Conservation (phyloP, 768 basidiomycete species). For the Boletus rex-veris region DNA sequence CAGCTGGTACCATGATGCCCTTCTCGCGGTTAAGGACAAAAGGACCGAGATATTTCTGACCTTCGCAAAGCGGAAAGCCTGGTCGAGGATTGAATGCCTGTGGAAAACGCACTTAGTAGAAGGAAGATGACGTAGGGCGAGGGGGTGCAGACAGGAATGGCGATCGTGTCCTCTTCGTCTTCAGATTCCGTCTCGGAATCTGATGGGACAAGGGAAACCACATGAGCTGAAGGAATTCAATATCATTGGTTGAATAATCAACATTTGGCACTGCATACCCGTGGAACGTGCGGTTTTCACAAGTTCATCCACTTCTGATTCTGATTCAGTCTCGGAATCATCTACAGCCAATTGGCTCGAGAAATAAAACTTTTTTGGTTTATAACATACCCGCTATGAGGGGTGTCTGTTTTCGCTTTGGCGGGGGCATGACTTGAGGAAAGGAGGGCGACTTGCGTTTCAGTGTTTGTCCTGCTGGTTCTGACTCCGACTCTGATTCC, state of each 20-base stretch:
- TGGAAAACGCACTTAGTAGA: background rate
- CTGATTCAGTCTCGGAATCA: conserved; percentile 48
- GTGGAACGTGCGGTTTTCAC: conserved; percentile 3
- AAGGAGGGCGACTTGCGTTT: conserved; percentile 28
- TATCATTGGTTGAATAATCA: background rate
- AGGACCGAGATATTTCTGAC: conserved; percentile 42
- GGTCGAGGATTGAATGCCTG: conserved; percentile 50
- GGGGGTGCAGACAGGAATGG: conserved; percentile 28
- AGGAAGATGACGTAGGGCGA: background rate
- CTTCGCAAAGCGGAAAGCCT: conserved; percentile 46
- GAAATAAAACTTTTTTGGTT: background rate
- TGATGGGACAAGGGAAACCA: conserved; percentile 4
- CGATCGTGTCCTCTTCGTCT: conserved; percentile 31
- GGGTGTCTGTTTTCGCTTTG: conserved; percentile 19
- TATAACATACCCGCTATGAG: conserved; percentile 16
- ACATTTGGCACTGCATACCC: conserved; percentile 18
- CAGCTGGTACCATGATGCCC: conserved; percentile 52
- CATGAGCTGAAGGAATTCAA: background rate
- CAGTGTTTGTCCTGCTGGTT: background rate
- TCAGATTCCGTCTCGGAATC: conserved; percentile 47
- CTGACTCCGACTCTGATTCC: conserved; percentile 33
- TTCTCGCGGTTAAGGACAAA: conserved; percentile 48
- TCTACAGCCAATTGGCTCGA: conserved; percentile 12
- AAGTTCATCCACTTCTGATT: conserved; percentile 31
- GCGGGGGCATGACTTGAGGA: conserved; percentile 1